Conservation (phyloP, 2,329 filamentous ascomycete species). For the Sporothrix dimorphospora region DNA sequence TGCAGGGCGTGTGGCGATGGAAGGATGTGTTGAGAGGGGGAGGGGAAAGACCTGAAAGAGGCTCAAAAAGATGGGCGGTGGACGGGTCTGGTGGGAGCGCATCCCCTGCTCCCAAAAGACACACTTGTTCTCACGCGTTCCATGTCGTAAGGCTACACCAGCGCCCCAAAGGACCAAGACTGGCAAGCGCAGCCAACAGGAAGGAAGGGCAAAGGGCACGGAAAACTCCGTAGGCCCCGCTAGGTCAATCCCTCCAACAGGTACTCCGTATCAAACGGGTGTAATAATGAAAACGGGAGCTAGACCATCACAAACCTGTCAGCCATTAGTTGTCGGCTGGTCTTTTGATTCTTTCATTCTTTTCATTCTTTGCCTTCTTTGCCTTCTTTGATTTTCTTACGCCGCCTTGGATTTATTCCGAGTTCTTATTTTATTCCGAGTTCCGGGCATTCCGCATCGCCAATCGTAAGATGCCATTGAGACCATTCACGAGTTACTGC, state of each 20-base stretch:
- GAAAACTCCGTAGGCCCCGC: background rate
- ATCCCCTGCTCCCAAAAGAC: background rate
- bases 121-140: background rate
- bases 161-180: background rate
- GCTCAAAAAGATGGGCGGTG: too few species aligned
- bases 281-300: too few species aligned
- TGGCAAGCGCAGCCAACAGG: background rate
- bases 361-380: background rate
- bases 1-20: background rate
- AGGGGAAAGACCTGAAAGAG: too few species aligned
- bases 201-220: background rate
- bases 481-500: too few species aligned
- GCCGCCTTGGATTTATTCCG: background rate
- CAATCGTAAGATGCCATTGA: background rate
- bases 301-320: too few species aligned
- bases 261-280: too few species aligned
- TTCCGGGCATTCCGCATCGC: background rate
- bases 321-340: too few species aligned
- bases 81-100: too few species aligned
- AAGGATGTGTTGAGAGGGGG: background rate
- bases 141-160: conserved; percentile 10
- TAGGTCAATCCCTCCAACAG: background rate
- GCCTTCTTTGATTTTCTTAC: background rate
- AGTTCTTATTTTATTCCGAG: too few species aligned
- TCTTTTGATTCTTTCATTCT: too few species aligned